Evolutionary conservation across 768 basidiomycete species (phyloP), one percentile per base, ranked within the genome.

Genomic region (Boletus reticulatus): DNA sequence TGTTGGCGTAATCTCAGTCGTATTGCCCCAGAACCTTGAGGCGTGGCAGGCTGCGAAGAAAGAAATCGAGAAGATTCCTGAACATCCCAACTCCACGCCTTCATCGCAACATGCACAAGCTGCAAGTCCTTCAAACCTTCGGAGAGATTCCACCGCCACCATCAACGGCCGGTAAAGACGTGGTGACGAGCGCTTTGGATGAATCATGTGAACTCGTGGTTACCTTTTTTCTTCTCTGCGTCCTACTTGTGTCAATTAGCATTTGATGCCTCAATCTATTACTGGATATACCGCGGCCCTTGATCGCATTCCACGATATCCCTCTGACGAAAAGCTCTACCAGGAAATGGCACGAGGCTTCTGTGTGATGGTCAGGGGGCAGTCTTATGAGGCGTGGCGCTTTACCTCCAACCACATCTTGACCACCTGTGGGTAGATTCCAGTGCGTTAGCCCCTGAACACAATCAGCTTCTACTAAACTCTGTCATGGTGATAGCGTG

Each of bases 1-100:
- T 38, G n/a, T 22, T 27, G 6, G 48, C 45, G 47, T 51, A 49
- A 61, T 49, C 52, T 69, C 52, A 62, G 54, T 50, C 44, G 27
- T 55, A 56, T 58, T 53, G 31, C 52, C 41, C 47, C 62, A 98
- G 96, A 99, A 98, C 74, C 78, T 99, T 48, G 92, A 97, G 66
- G 91, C 89, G 50, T 99, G 97, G 97, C 89, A 96, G 75, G 94
- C 94, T 65, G 97, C 94, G 10, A 92, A 92, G 77, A 83, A 82
- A 62, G 94, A 96, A 66, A 91, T 97, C 60, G 84, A 85, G 52
- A 88, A 88, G 73, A 95, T 99, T 68, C 88, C 93, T 36, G 83
- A 87, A 52, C 94, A 97, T 71, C 94, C 94, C 16, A 97, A 95
- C 69, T 82, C 78, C 64, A 68, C 75, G 43, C 82, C 85, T 51